Evolutionary conservation across 768 basidiomycete genomes (phyloP), one percentile per base, ranked within the genome.

Genomic region (Mycena rebaudengoi): DNA sequence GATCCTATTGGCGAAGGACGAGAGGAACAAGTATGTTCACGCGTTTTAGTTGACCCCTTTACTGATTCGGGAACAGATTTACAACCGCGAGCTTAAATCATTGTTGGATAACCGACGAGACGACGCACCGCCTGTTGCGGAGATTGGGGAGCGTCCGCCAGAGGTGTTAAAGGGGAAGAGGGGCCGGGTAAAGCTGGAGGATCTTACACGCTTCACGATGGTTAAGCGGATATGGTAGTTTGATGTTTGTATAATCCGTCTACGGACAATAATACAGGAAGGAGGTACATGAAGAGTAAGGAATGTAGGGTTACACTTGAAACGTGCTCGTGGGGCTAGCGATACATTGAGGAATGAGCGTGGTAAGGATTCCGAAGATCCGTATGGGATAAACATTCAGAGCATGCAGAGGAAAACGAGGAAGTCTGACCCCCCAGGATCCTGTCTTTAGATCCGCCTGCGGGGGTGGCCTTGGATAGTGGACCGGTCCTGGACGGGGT

Each of bases 191-290:
- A 86, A 87, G 61, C 76, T 98, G 50, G 95, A 98, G 74, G 94
- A 97, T 71, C 84, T 98, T 49, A 97, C 94, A 32, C 78, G 96
- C 57, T 98, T 92, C 81, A 97, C 95, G 20, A 98, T 98, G 96
- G 91, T 97, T 45, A 97, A 97, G 73, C 83, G 94, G 53, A 96
- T 97, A 44, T 96, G 84, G 84, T 87, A 80, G 73, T 30, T 30
- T 3, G 13, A 25, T 30, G 14, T 20, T 25, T 33, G 29, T 39
- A 29, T 48, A 48, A 48, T 62, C 35, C 49, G 30, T 30, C 1
- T 50, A 40, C 45, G 30, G 50, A 43, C 18, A 41, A 55, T 40
- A 26, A 45, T 29, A 52, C 18, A 5, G 8, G 14, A 30, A 16
- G 23, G 25, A 41, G 37, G 50, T 25, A 30, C 10, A 48, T 23